Percentiles rank a stretch among this genome's conserved stretches.
Evolutionary conservation across 345 rosid species (phyloP).

Genomic region (Xanthoceras sorbifolium): DNA sequence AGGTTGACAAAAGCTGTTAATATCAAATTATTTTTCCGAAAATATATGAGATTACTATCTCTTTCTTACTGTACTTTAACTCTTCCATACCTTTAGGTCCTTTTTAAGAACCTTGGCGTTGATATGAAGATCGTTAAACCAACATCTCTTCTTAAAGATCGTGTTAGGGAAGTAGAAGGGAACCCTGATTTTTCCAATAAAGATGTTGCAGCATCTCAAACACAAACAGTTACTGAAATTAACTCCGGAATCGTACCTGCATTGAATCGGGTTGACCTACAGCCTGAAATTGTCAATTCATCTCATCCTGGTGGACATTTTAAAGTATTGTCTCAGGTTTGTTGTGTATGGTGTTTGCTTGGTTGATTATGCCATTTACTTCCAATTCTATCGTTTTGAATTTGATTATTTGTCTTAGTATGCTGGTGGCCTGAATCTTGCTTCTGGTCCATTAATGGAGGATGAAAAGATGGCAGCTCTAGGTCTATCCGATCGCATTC

Average conservation of each 20-base stretch:
- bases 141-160: slow-evolving; percentile 85
- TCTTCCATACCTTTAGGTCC: slow-evolving; percentile 45
- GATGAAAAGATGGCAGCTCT: slow-evolving; percentile 75
- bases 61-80: neutral
- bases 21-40: neutral
- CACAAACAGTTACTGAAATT: slow-evolving; percentile 66
- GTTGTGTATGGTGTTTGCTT: slow-evolving; percentile 15
- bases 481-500: slow-evolving; percentile 79
- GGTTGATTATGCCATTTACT: neutral
- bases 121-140: slow-evolving; percentile 88
- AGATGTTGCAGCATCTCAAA: slow-evolving; percentile 74
- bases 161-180: slow-evolving; percentile 88
- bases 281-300: slow-evolving; percentile 62
- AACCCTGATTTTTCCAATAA: slow-evolving; percentile 97
- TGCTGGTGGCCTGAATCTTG: slow-evolving; percentile 53
- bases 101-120: slow-evolving; percentile 86
- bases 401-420: slow-evolving; percentile 46
- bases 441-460: slow-evolving; percentile 66
- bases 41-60: neutral
- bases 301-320: slow-evolving; percentile 68
- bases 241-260: slow-evolving; percentile 67
- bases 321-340: slow-evolving; percentile 65
- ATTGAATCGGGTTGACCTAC: slow-evolving; percentile 66
- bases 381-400: neutral
- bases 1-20: slow-evolving; percentile 46